These are phyloP conservation scores for Wickerhamia fluorescens DNA, from an alignment of 805 yeast genomes.

Conservation along the genomic window DNA sequence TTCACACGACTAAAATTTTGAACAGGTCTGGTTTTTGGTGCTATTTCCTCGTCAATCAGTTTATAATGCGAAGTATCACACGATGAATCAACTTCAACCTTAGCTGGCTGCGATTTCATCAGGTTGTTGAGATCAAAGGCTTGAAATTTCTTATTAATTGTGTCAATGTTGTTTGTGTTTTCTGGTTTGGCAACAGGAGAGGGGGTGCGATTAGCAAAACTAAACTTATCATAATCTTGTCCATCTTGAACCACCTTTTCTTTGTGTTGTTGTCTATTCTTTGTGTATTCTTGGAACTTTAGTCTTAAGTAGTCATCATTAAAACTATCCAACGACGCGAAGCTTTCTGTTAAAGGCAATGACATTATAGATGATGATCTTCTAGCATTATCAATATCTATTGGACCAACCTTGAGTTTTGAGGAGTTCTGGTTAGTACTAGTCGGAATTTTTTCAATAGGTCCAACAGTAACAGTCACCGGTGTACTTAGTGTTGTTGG, in stretches of 20 bases:
- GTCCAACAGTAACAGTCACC: constrained; percentile 4
- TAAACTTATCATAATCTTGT: too few relatives aligned
- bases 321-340: constrained; percentile 70
- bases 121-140: constrained; percentile 29
- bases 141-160: constrained; percentile 27
- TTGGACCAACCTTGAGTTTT: constrained; percentile 27
- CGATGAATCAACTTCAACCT: constrained; percentile 5
- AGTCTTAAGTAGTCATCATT: constrained; percentile 48
- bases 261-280: constrained; percentile 7
- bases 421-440: background rate
- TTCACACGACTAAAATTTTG: constrained; percentile 3
- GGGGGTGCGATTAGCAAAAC: constrained; percentile 2
- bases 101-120: constrained; percentile 15
- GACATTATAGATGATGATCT: constrained; percentile 63
- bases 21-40: constrained; percentile 10
- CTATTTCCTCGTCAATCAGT: constrained; percentile 21
- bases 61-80: too few relatives aligned
- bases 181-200: constrained; percentile 4
- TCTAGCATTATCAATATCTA: constrained; percentile 16
- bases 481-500: constrained; percentile 1
- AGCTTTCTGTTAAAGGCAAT: constrained; percentile 63
- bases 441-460: constrained; percentile 11
- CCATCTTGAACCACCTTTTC: constrained; percentile 3
- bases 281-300: constrained; percentile 29
- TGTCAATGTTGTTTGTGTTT: constrained; percentile 5